Evolutionary conservation across 2,329 filamentous ascomycete species (phyloP).

Genomic region (Fusarium nurragi): DNA sequence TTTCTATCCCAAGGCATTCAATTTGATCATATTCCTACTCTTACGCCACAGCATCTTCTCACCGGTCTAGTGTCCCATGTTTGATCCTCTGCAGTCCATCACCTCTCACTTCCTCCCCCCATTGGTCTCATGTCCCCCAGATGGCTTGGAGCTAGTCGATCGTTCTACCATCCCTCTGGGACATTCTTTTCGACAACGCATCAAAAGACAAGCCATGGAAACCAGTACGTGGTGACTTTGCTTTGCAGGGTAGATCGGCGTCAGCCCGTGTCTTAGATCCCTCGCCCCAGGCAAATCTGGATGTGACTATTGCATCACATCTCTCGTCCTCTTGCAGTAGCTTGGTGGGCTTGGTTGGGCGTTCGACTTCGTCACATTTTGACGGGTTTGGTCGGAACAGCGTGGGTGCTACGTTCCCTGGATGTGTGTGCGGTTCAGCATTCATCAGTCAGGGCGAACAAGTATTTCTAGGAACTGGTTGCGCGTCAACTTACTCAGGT

Average conservation of each 20-base stretch:
- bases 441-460: neutral
- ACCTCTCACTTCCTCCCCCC: neutral
- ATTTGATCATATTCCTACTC: neutral
- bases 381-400: neutral
- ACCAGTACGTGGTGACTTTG: neutral
- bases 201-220: constrained; percentile 4
- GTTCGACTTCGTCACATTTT: neutral
- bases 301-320: neutral
- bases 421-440: neutral
- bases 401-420: neutral
- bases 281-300: neutral
- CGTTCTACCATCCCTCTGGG: constrained; percentile 21
- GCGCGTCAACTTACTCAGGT: too few relatives aligned
- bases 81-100: constrained; percentile 3
- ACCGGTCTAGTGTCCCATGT: neutral
- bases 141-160: constrained; percentile 13
- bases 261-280: constrained; percentile 24
- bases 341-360: neutral
- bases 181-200: constrained; percentile 18
- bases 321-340: constrained; percentile 6
- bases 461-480: too few relatives aligned
- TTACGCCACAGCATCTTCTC: neutral
- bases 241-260: neutral
- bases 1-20: neutral
- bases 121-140: constrained; percentile 10